Evolutionary conservation across 345 rosid species (phyloP).

Genomic region (Geranium rotundifolium): DNA sequence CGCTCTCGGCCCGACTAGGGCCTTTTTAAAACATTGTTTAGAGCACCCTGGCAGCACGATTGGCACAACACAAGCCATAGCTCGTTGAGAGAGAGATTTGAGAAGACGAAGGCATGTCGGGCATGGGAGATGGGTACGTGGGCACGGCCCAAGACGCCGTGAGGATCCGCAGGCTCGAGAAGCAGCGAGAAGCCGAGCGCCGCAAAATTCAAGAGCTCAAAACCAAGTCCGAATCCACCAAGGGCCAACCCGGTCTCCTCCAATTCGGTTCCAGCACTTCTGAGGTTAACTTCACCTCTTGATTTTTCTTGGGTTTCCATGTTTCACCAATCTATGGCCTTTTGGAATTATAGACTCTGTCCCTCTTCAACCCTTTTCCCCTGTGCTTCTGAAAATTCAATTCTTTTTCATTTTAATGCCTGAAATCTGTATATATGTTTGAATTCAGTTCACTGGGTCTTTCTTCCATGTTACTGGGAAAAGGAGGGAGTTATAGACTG

Average conservation of each 20-base stretch:
- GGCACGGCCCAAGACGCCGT: constrained; percentile 99
- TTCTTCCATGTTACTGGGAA: not conserved
- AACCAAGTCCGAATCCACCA: constrained; percentile 65
- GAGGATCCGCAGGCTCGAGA: constrained; percentile 93
- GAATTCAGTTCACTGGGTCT: not conserved
- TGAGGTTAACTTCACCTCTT: constrained; percentile 43
- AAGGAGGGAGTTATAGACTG: too few relatives aligned
- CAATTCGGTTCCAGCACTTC: constrained; percentile 93
- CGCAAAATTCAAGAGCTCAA: constrained; percentile 94
- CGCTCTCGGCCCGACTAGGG: too few relatives aligned
- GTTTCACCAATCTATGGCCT: not conserved
- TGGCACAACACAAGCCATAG: not conserved
- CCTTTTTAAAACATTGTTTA: too few relatives aligned
- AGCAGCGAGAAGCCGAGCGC: constrained; percentile 96
- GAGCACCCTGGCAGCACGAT: too few relatives aligned
- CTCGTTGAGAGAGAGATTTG: not conserved
- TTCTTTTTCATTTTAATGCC: too few relatives aligned
- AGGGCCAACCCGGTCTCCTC: constrained; percentile 91
- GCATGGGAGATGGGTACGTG: constrained; percentile 99
- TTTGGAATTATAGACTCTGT: not conserved
- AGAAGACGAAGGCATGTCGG: constrained; percentile 55
- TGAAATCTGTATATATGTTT: too few relatives aligned
- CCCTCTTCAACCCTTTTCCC: too few relatives aligned
- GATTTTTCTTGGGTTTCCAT: not conserved
- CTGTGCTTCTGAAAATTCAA: too few relatives aligned